Evolutionary conservation across 257 asterid species (phyloP), one percentile per base, ranked within the genome.

Genomic region (Solanum piurae): DNA sequence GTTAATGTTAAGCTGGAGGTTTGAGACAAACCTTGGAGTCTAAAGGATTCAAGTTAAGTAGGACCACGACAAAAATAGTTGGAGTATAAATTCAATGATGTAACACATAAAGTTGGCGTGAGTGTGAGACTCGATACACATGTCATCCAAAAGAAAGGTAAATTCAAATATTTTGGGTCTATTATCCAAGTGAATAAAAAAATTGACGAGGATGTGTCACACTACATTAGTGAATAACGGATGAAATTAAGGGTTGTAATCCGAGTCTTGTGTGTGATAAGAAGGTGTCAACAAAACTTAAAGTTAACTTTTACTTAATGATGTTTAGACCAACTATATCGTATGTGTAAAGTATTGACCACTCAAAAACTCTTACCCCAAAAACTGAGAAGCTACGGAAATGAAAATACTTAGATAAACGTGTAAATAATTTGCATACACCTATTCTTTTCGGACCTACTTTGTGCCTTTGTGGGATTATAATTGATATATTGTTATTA

Each of bases 401-500:
- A 42, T 42, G 18, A 12, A 42, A 11, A 42, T 42, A 42, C 14
- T 42, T 5, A 42, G 2, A 42, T 42, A 42, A 42, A 46, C 0
- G 18, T 46, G 21, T 44, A 52, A 52, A 52, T 52, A 52, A 58
- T 21, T 1, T 58, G 27, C 25, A 58, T 58, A 20, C 27, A 58
- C 1, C 11, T 49, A 62, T 4, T 4, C 14, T 62, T 8, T 9
- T 0, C 0, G 2, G 1, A 23, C 3, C 13, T 60, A 1, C 4
- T 60, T 62, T 1, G 58, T 49, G 21, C 3, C 12, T 49, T 49
- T 4, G 69, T 62, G 31, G 13, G 69, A 9, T 62, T 62, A 62
- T 62, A 62, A n/a, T n/a, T 62, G 33, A 23, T 62, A 10, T 4
- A 4, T 9, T 62, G 7, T 62, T 60, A 21, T 60, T 60, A 12